Base-by-base conservation (phyloP, 345 rosid species). In the Populus nigra region DNA sequence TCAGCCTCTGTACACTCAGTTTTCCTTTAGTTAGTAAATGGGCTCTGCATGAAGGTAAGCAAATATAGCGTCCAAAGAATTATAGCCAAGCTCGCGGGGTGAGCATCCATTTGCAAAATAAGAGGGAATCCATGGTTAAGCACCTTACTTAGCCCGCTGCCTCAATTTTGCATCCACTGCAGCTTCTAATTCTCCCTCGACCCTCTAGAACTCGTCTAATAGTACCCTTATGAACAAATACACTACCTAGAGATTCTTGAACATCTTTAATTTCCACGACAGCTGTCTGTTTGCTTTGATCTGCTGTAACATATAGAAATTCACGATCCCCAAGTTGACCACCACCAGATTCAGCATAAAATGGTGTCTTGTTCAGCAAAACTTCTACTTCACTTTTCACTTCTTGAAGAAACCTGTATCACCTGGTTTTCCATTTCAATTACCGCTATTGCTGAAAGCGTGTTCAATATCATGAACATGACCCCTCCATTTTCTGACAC, bases 271-370 rank as follows among this genome's bases (percentile, higher is more conserved):
- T 91, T 81, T 95, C 94, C 69, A 95, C 91, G 83, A 93, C 86
- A 82, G 91, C 91, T 45, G 67, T 84, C 39, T 76, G 77, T 87
- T 84, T 86, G 71, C 76, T 82, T 68, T 73, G 88, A 85, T 82
- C 88, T 76, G 78, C 83, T 66, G 79, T 84, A 78, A 91, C 85
- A 85, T 85, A 92, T 25, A 93, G 80, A 80, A 87, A 83, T 62
- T 98, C 99, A 67, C 87, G 88, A 84, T 93, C 99, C 29, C 90
- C 99, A 74, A 95, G 90, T 80, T 95, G 99, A 77, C 97, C 99
- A 77, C 97, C 99, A 77, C 99, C 98, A 27, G 99, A 92, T 83
- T 95, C 98, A 72, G 99, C 98, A 74, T 93, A 93, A 83, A 95
- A 95, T 27, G 99, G 98, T 45, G 99, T 93, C 84, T 87, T 91